A percentile compares a stretch with the other conserved stretches of the same genome.
Conservation (phyloP, 2,329 filamentous ascomycete species). For the Cercospora janseana region DNA sequence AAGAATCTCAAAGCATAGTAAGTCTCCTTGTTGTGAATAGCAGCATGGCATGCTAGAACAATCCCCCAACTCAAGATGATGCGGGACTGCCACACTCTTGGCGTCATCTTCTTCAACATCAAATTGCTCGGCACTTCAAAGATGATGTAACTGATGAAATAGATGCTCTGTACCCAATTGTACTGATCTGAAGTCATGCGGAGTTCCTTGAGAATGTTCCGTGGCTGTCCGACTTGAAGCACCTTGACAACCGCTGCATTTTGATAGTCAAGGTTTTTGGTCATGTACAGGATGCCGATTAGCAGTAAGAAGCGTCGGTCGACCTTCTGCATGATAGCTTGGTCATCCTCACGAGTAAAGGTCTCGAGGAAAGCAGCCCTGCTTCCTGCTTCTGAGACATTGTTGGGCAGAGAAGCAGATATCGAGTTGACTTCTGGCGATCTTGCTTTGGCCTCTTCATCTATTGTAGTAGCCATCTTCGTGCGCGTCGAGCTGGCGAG, state of each 20-base stretch:
- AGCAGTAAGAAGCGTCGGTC: conserved; percentile 41
- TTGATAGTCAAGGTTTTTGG: conserved; percentile 46
- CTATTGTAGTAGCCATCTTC: not conserved
- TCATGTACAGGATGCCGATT: conserved; percentile 45
- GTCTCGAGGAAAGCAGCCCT: conserved; percentile 40
- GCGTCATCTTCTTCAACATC: conserved; percentile 44
- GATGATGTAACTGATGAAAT: conserved; percentile 40
- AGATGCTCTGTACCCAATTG: conserved; percentile 40
- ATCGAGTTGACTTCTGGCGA: conserved; percentile 1
- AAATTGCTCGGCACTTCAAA: conserved; percentile 42
- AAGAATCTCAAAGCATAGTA: conserved; percentile 44
- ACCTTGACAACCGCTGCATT: conserved; percentile 47
- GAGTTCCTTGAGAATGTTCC: conserved; percentile 43
- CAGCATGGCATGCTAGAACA: conserved; percentile 48
- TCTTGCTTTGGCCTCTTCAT: not conserved
- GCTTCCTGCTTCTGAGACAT: conserved; percentile 20
- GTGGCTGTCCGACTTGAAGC: conserved; percentile 42
- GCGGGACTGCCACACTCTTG: conserved; percentile 27
- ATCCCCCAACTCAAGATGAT: conserved; percentile 52
- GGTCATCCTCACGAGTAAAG: conserved; percentile 43
- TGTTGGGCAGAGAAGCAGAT: conserved; percentile 9
- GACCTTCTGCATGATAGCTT: conserved; percentile 43
- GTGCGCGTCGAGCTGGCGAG: not conserved
- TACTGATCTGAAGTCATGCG: conserved; percentile 45
- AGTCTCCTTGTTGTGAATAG: conserved; percentile 30